Percentiles rank a stretch among this genome's conserved stretches.
Evolutionary conservation across 2,329 filamentous ascomycete species (phyloP).

Genomic region (Stachybotrys elegans): DNA sequence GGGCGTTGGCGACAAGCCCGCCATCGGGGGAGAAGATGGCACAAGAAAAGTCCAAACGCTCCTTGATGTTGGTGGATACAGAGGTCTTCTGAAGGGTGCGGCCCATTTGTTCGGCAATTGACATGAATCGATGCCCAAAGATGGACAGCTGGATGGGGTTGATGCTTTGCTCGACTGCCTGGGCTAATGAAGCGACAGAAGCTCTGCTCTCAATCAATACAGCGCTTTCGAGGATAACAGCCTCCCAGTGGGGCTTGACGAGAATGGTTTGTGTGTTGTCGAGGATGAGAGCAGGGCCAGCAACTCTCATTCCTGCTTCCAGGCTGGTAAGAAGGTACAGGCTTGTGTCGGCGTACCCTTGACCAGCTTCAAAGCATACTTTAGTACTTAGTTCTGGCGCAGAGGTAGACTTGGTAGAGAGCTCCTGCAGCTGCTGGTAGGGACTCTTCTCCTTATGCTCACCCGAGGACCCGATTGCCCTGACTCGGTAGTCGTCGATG

Average conservation of each 20-base stretch:
- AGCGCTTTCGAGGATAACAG: conserved; percentile 25
- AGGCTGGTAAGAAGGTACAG: conserved; percentile 19
- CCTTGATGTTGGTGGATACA: conserved; percentile 75
- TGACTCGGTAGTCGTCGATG: conserved; percentile 37
- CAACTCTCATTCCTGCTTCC: conserved; percentile 8
- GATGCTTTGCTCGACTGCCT: background rate
- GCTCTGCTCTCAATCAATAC: conserved; percentile 24
- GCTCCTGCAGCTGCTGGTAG: conserved; percentile 13
- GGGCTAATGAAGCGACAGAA: background rate
- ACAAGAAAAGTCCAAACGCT: conserved; percentile 76
- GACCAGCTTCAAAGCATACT: conserved; percentile 10
- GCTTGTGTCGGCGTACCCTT: conserved; percentile 17
- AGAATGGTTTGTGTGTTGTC: conserved; percentile 71
- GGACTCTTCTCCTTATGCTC: conserved; percentile 14
- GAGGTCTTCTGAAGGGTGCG: conserved; percentile 73
- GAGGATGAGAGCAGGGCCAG: conserved; percentile 48
- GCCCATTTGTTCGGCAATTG: conserved; percentile 80
- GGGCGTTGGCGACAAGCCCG: conserved; percentile 68
- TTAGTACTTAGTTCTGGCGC: conserved; percentile 2
- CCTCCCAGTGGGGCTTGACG: conserved; percentile 27
- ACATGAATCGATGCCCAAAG: conserved; percentile 79
- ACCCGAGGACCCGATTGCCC: conserved; percentile 19
- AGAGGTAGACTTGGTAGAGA: background rate
- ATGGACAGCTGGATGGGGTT: conserved; percentile 72
- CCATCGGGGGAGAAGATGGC: conserved; percentile 72